Evolutionary conservation across 257 asterid genomes (phyloP).

Genomic region (Lantana camara): DNA sequence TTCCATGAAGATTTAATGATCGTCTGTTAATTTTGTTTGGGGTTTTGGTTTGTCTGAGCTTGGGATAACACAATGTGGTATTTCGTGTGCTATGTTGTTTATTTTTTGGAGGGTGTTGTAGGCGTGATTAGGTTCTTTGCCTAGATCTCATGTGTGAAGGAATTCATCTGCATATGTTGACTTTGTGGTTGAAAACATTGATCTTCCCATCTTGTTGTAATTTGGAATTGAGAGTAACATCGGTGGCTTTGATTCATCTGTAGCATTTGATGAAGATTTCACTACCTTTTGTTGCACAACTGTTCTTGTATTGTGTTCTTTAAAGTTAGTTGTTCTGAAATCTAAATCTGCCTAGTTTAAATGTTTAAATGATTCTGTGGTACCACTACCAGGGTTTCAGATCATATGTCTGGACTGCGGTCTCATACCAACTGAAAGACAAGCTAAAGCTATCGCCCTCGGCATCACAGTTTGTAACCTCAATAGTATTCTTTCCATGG

Average conservation of each 20-base stretch:
- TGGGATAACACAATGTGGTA: neutral
- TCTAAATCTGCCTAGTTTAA: slow-evolving; percentile 21
- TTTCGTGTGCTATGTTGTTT: neutral
- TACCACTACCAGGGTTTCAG: slow-evolving; percentile 92
- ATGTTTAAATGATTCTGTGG: slow-evolving; percentile 29
- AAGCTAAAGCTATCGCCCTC: slow-evolving; percentile 85
- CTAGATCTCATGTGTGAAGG: neutral
- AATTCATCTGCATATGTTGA: neutral
- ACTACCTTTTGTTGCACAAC: neutral
- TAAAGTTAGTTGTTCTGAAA: slow-evolving; percentile 7
- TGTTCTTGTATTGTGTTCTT: slow-evolving; percentile 5
- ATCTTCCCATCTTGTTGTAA: neutral
- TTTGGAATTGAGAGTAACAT: neutral
- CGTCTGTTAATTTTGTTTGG: neutral
- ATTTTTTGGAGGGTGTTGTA: neutral
- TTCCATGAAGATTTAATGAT: slow-evolving; percentile 6
- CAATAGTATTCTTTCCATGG: slow-evolving; percentile 93
- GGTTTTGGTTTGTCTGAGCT: slow-evolving; percentile 12
- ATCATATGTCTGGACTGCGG: slow-evolving; percentile 98
- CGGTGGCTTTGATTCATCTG: slow-evolving; percentile 3
- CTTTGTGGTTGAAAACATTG: slow-evolving; percentile 4
- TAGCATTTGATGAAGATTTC: slow-evolving; percentile 20
- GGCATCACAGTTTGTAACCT: slow-evolving; percentile 89
- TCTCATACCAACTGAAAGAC: slow-evolving; percentile 93
- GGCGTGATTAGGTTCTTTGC: neutral